Evolutionary conservation across 148 eudicot genomes (phyloP).

Genomic region (Rhododendron henanense): DNA sequence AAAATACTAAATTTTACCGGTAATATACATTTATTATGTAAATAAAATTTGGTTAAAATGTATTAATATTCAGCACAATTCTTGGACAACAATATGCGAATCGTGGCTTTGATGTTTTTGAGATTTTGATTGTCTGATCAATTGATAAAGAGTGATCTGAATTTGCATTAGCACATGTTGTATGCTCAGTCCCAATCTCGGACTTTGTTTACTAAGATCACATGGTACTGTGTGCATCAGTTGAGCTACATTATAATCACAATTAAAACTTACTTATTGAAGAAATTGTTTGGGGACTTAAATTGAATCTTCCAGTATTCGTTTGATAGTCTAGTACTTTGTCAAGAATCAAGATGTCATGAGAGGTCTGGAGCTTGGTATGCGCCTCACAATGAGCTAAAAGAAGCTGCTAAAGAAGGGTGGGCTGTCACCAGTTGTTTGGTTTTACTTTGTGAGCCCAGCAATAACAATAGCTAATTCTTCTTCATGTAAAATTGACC

Average conservation of each 20-base stretch:
- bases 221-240: neutral
- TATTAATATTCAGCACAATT: neutral
- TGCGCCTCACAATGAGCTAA: neutral
- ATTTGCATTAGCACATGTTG: neutral
- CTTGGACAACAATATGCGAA: neutral
- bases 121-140: neutral
- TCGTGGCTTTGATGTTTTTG: neutral
- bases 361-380: neutral
- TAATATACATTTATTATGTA: neutral
- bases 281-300: neutral
- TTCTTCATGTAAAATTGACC: neutral
- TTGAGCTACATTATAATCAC: neutral
- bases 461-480: neutral
- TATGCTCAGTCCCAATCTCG: neutral
- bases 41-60: neutral
- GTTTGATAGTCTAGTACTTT: neutral
- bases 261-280: neutral
- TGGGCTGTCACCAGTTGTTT: neutral
- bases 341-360: constrained; percentile 1
- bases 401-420: neutral
- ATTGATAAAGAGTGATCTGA: neutral
- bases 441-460: neutral
- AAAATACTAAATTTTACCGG: neutral
- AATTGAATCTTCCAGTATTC: neutral
- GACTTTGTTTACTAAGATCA: neutral